Evolutionary conservation across 148 eudicot species (phyloP).

Genomic region (Beta vulgaris): DNA sequence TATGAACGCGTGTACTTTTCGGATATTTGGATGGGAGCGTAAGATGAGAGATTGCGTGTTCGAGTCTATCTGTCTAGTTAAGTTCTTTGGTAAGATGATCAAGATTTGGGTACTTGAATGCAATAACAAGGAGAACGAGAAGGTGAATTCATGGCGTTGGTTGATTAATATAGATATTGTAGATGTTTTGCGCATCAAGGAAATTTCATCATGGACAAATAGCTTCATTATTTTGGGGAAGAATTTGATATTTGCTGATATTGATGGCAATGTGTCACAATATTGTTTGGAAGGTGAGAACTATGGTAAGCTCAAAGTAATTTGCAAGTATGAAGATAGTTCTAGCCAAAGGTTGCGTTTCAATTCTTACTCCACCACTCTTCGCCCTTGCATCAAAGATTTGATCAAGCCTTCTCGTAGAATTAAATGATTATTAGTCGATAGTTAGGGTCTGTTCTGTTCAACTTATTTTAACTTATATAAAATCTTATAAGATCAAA

Average conservation of each 20-base stretch:
- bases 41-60: background rate
- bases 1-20: background rate
- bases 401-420: background rate
- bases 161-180: background rate
- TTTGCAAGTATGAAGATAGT: background rate
- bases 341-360: background rate
- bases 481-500: too few relatives aligned
- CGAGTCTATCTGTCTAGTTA: background rate
- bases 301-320: background rate
- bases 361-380: constrained; percentile 2
- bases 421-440: background rate
- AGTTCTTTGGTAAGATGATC: background rate
- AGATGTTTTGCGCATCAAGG: background rate
- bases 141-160: background rate
- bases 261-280: background rate
- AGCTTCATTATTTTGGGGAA: background rate
- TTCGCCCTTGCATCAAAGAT: constrained; percentile 1
- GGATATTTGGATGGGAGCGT: constrained; percentile 4
- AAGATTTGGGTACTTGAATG: background rate
- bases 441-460: too few relatives aligned
- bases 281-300: background rate
- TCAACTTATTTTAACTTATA: too few relatives aligned
- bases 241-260: background rate
- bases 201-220: background rate
- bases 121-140: background rate